Conservation (phyloP, 768 basidiomycete genomes). For the Imleria badia region DNA sequence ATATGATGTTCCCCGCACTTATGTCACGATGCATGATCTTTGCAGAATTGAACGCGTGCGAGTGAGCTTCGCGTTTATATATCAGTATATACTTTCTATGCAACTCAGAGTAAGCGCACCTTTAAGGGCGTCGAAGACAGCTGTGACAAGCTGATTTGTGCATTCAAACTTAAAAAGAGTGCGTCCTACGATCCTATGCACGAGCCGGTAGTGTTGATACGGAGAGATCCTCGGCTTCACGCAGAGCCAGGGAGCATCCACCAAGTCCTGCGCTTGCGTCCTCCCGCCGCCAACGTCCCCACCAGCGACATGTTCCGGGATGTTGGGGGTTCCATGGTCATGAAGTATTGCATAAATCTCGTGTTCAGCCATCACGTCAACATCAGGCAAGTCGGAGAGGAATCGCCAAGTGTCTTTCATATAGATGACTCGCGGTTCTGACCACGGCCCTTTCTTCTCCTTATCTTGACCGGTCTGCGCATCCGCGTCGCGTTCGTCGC, state of each 20-base stretch:
- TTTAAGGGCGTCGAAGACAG: not conserved
- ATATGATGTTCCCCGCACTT: constrained; percentile 28
- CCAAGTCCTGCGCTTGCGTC: not conserved
- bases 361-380: not conserved
- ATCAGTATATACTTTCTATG: not conserved
- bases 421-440: not conserved
- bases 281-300: not conserved
- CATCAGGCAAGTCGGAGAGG: not conserved
- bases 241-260: not conserved
- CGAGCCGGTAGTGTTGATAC: constrained; percentile 1
- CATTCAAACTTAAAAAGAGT: not conserved
- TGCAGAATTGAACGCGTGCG: constrained; percentile 14
- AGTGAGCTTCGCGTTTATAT: constrained; percentile 13
- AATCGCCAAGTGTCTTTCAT: constrained; percentile 9
- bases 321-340: not conserved
- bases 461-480: not conserved
- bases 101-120: not conserved
- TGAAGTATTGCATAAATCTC: constrained; percentile 1
- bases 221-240: not conserved
- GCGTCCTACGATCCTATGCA: not conserved
- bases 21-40: constrained; percentile 29
- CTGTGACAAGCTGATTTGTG: not conserved
- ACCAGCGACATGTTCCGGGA: not conserved
- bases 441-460: not conserved
- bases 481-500: no score